These are phyloP conservation scores for Penicillium oxalicum DNA, from an alignment of 2,329 filamentous ascomycete species.

Conservation along the genomic window DNA sequence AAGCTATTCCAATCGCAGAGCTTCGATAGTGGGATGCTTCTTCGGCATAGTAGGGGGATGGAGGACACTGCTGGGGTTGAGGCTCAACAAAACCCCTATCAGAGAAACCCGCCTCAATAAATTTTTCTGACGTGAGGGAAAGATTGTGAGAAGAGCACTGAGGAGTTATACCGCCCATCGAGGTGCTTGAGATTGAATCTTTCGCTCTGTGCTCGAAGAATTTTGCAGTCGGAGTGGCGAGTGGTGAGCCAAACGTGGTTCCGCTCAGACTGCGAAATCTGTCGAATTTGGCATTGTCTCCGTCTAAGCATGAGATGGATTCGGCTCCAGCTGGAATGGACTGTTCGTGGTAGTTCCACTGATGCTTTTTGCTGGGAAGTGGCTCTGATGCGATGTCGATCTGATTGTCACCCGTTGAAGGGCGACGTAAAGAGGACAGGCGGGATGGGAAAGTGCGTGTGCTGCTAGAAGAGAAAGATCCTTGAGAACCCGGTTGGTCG, in stretches of 20 bases:
- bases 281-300: constrained; percentile 21
- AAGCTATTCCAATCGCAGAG: constrained; percentile 28
- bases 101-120: constrained; percentile 12
- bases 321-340: constrained; percentile 6
- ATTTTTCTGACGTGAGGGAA: constrained; percentile 16
- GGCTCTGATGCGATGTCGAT: constrained; percentile 14
- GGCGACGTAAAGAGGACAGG: constrained; percentile 19
- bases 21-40: constrained; percentile 17
- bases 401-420: constrained; percentile 13
- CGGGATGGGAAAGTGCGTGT: constrained; percentile 19
- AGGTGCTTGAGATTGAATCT: constrained; percentile 27
- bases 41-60: constrained; percentile 3
- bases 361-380: constrained; percentile 24
- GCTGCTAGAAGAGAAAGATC: constrained; percentile 14
- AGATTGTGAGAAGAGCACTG: constrained; percentile 11
- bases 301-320: constrained; percentile 8
- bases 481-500: constrained; percentile 3
- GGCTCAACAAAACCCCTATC: constrained; percentile 25
- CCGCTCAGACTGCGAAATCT: constrained; percentile 32
- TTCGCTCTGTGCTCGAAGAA: constrained; percentile 14
- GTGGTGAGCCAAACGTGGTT: constrained; percentile 29
- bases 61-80: constrained; percentile 14
- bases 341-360: constrained; percentile 28
- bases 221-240: constrained; percentile 19
- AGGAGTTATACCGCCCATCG: constrained; percentile 12